Percentiles rank a stretch among this genome's conserved stretches.
Evolutionary conservation across 2,329 filamentous ascomycete genomes (phyloP).

Genomic region (Ilyonectria sp.): DNA sequence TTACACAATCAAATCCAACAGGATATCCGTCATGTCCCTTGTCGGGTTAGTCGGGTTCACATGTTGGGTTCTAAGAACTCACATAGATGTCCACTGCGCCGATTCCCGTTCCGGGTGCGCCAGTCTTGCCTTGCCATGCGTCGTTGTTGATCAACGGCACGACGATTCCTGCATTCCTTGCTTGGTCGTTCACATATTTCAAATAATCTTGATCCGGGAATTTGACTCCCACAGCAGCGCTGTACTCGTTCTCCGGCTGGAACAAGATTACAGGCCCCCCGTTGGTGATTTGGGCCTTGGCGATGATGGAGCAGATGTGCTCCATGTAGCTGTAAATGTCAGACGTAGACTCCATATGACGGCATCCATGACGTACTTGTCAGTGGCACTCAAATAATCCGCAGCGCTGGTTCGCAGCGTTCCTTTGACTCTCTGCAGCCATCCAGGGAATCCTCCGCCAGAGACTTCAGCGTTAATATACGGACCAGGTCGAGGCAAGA

Average conservation of each 20-base stretch:
- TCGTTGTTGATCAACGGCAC: constrained; percentile 86
- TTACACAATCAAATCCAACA: constrained; percentile 69
- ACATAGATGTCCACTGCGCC: constrained; percentile 72
- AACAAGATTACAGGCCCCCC: constrained; percentile 84
- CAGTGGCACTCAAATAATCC: constrained; percentile 76
- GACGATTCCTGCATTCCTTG: constrained; percentile 76
- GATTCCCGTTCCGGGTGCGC: constrained; percentile 73
- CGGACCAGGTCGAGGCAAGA: constrained; percentile 80
- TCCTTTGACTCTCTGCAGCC: constrained; percentile 79
- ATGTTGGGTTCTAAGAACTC: neutral
- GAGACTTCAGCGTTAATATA: constrained; percentile 86
- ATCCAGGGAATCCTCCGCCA: constrained; percentile 86
- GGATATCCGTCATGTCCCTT: constrained; percentile 77
- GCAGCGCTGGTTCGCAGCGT: constrained; percentile 74
- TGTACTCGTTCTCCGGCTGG: constrained; percentile 89
- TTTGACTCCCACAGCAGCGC: constrained; percentile 61
- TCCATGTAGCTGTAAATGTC: constrained; percentile 59
- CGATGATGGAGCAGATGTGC: constrained; percentile 76
- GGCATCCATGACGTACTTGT: constrained; percentile 64
- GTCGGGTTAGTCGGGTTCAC: rapidly evolving
- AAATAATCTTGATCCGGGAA: constrained; percentile 81
- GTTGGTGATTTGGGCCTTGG: constrained; percentile 84
- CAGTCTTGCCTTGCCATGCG: constrained; percentile 71
- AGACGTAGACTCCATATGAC: neutral
- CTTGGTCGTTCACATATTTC: constrained; percentile 78